Base-by-base conservation (phyloP, 495 filamentous ascomycete genomes). In the Acidomyces sp. region DNA sequence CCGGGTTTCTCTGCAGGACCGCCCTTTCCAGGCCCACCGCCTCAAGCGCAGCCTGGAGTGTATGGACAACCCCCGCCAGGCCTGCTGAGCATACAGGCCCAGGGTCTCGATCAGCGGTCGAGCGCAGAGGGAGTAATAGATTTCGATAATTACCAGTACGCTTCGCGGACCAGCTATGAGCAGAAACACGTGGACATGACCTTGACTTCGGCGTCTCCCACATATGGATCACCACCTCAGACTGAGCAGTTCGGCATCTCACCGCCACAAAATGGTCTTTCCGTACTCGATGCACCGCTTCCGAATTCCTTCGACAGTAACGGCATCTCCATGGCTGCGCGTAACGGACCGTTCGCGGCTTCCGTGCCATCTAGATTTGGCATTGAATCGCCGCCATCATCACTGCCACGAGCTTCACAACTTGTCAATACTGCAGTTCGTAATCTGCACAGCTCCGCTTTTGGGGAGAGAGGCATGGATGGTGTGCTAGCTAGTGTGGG, bases 241-340 rank as follows among this genome's bases (percentile, higher is more conserved):
- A 82, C 90, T 32, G 46, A 69, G 66, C 62, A 78, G 48, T 66
- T 78, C 22, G 78, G 80, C 18, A 71, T 84, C 43, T 88, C 88
- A n/a, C 85, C 87, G 17, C 51, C 51, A 4, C 27, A 27, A 16
- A 76, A 73, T 52, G 76, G 75, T 6, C 70, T 86, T 29, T 92
- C 75, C 31, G 83, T 85, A n/a, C 71, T 95, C 15, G 90, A 97
- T 66, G 92, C 86, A 5, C 85, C 85, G 2, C 74, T 97, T 18
- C 90, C 90, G 6, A 85, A 85, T 9, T 96, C 90, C 1, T 95
- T 97, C 55, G 92, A 96, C 57, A 93, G 85, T 54, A 86, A 96
- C 50, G 90, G 90, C 30, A 83, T 94, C 15, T 94, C 87, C 4
- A 80, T 85, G 54, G 82, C 82, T 39, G 88, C 90, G 18, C 73